Base-by-base conservation (phyloP, 306 rosid species). In the Arachis stenosperma region DNA sequence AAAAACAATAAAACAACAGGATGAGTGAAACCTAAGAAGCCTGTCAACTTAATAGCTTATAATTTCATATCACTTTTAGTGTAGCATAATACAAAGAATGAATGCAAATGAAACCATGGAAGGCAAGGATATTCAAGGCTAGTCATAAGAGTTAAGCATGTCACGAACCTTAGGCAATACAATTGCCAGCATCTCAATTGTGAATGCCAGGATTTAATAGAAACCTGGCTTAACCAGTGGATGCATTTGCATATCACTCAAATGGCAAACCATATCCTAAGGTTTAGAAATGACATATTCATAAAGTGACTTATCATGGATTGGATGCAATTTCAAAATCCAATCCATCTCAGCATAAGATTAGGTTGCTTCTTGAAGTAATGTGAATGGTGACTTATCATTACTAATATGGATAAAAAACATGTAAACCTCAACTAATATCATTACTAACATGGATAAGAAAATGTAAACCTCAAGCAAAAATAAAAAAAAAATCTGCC, bases 331-430 rank as follows among this genome's bases (percentile, higher is more conserved):
- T 69, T 68, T 50, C 12, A 4, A 60, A 75, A 54, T 65, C 40
- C 53, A n/a, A 64, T 11, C 70, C 51, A 54, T 40, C 67, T 71
- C 27, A 51, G 33, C 15, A 64, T n/a, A 2, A 37, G 42, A 58
- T 75, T 67, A 36, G 63, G 52, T 40, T 69, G 48, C 63, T 57
- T 58, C 70, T 41, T 12, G 44, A 57, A 61, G 15, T 62, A 59
- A 0, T 8, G 57, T 48, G 15, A 52, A 37, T 40, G 8, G 42
- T 36, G 4, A 36, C 6, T 60, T 30, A 17, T 67, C 61, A 11
- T 22, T 22, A 22, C 27, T 22, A 22, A 22, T 22, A 22, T 22
- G 27, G 27, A 22, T 22, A 22, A 22, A 22, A 22, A 22, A 22
- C 27, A 22, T 22, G 27, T 22, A 22, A 22, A 22, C 70, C 29